These are phyloP conservation scores for Lepidium sativum DNA, from an alignment of 345 rosid species.

Conservation along the genomic window DNA sequence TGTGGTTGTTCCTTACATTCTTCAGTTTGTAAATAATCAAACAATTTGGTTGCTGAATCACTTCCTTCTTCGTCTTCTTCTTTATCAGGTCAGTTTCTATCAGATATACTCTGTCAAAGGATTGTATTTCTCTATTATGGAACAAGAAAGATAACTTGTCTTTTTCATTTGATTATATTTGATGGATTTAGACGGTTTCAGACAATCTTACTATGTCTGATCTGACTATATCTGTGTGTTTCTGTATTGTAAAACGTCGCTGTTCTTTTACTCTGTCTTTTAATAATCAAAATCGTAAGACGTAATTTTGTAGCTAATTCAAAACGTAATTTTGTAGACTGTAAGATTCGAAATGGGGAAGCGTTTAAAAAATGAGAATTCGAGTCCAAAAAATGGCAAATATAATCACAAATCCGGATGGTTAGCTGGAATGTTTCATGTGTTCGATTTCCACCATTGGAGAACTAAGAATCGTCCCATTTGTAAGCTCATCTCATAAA, in stretches of 20 bases:
- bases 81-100: slow-evolving; percentile 16
- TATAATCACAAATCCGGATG: slow-evolving; percentile 43
- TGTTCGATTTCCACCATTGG: slow-evolving; percentile 53
- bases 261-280: slow-evolving; percentile 9
- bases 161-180: not conserved
- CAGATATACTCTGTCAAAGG: not conserved
- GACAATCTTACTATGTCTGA: slow-evolving; percentile 9
- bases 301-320: not conserved
- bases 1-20: slow-evolving; percentile 1
- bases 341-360: slow-evolving; percentile 34
- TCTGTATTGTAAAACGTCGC: not conserved
- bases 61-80: not conserved
- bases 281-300: no score
- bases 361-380: slow-evolving; percentile 24
- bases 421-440: slow-evolving; percentile 48
- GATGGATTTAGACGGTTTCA: slow-evolving; percentile 11
- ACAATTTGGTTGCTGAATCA: not conserved
- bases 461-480: slow-evolving; percentile 23
- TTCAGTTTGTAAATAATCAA: not conserved
- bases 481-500: slow-evolving; percentile 1
- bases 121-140: not conserved
- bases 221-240: not conserved
- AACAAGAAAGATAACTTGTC: not conserved
- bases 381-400: slow-evolving; percentile 29
- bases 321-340: not conserved